These are phyloP conservation scores for Alternaria ethzedia DNA, from an alignment of 2,329 filamentous ascomycete species.

Conservation along the genomic window DNA sequence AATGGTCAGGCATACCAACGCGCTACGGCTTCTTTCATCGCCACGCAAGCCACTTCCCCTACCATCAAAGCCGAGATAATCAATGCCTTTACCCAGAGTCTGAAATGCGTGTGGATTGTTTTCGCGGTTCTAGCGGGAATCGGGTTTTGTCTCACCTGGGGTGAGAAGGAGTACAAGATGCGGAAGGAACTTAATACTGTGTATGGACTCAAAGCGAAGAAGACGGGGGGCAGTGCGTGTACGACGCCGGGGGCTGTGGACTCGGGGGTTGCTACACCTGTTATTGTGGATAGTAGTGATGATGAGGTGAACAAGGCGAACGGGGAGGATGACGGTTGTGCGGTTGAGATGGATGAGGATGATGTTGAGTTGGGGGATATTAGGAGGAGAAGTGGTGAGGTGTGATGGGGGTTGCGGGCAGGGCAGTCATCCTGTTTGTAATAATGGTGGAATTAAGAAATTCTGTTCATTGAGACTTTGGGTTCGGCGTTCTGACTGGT, in stretches of 20 bases:
- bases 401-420: background rate
- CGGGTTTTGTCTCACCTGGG: conserved; percentile 43
- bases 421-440: too few species aligned
- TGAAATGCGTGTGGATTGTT: conserved; percentile 50
- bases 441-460: too few species aligned
- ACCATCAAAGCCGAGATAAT: conserved; percentile 37
- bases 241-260: background rate
- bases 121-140: conserved; percentile 41
- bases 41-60: conserved; percentile 14
- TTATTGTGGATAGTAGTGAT: background rate
- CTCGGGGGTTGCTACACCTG: background rate
- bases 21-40: conserved; percentile 28
- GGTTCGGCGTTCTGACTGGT: too few species aligned
- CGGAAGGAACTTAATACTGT: conserved; percentile 49
- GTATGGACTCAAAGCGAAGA: conserved; percentile 46
- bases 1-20: conserved; percentile 38
- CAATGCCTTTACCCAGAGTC: conserved; percentile 40
- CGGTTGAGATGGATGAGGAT: background rate
- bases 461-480: too few species aligned
- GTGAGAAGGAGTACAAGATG: conserved; percentile 48
- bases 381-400: background rate
- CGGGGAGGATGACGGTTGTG: background rate
- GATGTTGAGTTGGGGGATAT: background rate
- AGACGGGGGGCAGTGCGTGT: background rate
- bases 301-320: background rate